Conservation (phyloP, 495 filamentous ascomycete species). For the Oidiodendron maius region DNA sequence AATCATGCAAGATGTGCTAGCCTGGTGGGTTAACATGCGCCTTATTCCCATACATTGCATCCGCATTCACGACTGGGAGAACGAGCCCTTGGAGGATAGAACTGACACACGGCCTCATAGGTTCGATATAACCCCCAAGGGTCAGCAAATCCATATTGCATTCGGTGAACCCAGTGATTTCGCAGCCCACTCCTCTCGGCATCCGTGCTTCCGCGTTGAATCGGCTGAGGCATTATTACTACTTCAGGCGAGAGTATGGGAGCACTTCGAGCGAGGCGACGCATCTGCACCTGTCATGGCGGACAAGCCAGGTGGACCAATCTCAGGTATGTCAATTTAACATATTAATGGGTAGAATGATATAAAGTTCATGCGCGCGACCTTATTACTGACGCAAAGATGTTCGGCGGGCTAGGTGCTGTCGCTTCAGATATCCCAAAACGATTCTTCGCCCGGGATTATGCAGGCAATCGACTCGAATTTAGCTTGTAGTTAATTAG, state of each 20-base stretch:
- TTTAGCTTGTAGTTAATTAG: constrained; percentile 57
- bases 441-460: constrained; percentile 59
- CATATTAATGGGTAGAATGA: neutral
- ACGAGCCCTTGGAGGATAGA: neutral
- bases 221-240: constrained; percentile 37
- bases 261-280: constrained; percentile 43
- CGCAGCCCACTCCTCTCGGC: constrained; percentile 37
- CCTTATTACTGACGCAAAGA: no score
- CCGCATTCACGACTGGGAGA: no score
- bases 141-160: constrained; percentile 56
- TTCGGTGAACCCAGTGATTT: constrained; percentile 35
- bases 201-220: constrained; percentile 52
- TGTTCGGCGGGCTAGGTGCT: constrained; percentile 30
- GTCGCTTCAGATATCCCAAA: constrained; percentile 52
- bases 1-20: constrained; percentile 39
- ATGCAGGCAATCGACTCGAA: constrained; percentile 56
- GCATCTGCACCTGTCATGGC: constrained; percentile 43
- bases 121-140: constrained; percentile 50
- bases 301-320: constrained; percentile 47
- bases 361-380: neutral
- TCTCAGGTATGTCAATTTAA: constrained; percentile 38
- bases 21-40: constrained; percentile 31
- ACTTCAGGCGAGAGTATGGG: constrained; percentile 45
- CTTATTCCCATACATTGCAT: neutral
- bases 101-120: constrained; percentile 22